phyloP scores from a whole-genome alignment of 106 monocot species.

The Dendrobium nobile region DNA sequence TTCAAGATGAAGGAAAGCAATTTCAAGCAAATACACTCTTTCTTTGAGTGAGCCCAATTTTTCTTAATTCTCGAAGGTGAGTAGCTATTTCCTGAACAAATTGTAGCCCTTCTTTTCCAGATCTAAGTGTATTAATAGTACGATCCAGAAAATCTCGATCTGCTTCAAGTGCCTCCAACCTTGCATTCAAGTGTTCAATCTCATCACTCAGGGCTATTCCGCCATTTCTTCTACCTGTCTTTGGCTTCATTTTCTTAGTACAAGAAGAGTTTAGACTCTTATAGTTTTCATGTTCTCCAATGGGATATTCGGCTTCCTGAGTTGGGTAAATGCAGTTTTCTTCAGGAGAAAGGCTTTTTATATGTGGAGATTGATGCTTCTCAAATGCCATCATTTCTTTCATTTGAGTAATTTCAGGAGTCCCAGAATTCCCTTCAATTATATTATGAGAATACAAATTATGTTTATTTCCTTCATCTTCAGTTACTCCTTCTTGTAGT shows the following conservation, averaged over 20 bases:
- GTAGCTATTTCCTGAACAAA: conserved; percentile 24
- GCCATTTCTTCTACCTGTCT: neutral
- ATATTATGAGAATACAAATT: too few species aligned
- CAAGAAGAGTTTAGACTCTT: neutral
- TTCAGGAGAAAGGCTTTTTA: too few species aligned
- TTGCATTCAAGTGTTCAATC: conserved; percentile 15
- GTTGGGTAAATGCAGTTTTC: too few species aligned
- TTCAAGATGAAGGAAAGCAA: too few species aligned
- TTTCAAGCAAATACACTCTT: neutral
- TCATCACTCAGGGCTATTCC: conserved; percentile 14
- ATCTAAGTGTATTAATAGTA: conserved; percentile 16
- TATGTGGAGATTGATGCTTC: neutral
- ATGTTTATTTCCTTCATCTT: too few species aligned
- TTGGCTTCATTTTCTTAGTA: neutral
- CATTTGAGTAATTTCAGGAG: neutral
- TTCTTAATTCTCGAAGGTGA: conserved; percentile 16
- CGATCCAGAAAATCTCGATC: conserved; percentile 22
- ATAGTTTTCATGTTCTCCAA: neutral
- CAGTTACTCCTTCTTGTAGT: neutral
- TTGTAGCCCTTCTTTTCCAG: conserved; percentile 17
- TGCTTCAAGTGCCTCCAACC: conserved; percentile 25
- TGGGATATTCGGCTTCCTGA: too few species aligned
- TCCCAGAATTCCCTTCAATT: neutral
- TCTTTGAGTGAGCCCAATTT: conserved; percentile 3
- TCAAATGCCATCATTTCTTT: neutral